These are phyloP conservation scores for Clonostachys rosea DNA, from an alignment of 2,329 filamentous ascomycete species.

Conservation along the genomic window DNA sequence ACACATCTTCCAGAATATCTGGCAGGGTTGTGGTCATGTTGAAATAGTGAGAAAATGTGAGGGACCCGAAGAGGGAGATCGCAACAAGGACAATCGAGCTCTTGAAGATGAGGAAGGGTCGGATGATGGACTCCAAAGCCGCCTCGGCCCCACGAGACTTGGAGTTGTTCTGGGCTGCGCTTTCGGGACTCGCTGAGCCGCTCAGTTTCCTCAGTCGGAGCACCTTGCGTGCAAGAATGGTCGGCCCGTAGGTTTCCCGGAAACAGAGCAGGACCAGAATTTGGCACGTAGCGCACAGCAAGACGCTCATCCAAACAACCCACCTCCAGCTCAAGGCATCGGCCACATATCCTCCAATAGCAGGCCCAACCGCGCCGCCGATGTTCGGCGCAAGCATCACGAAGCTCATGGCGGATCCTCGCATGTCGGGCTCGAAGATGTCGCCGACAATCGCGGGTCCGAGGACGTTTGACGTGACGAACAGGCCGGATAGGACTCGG, in stretches of 20 bases:
- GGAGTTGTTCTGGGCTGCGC: not conserved
- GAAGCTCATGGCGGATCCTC: constrained; percentile 53
- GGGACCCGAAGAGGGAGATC: constrained; percentile 37
- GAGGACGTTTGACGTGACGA: constrained; percentile 59
- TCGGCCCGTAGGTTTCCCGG: constrained; percentile 56
- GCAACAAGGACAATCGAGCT: constrained; percentile 48
- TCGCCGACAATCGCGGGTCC: constrained; percentile 61
- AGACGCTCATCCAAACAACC: constrained; percentile 44
- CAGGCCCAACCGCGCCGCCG: constrained; percentile 52
- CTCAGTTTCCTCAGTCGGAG: not conserved
- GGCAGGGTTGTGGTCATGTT: constrained; percentile 49
- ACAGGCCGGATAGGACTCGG: constrained; percentile 54
- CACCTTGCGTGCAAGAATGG: constrained; percentile 31
- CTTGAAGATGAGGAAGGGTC: constrained; percentile 40
- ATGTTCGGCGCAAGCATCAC: constrained; percentile 52
- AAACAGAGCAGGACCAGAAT: constrained; percentile 45
- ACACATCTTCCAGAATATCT: constrained; percentile 39
- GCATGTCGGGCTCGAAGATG: constrained; percentile 51
- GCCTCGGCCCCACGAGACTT: not conserved
- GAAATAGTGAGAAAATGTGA: constrained; percentile 48
- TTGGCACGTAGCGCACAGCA: constrained; percentile 42
- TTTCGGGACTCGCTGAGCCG: not conserved
- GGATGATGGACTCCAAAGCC: constrained; percentile 27
- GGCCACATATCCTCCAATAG: constrained; percentile 48
- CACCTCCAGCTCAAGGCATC: constrained; percentile 49